These are phyloP conservation scores for Leptographium wingfieldii DNA, from an alignment of 2,329 filamentous ascomycete genomes.

Conservation along the genomic window DNA sequence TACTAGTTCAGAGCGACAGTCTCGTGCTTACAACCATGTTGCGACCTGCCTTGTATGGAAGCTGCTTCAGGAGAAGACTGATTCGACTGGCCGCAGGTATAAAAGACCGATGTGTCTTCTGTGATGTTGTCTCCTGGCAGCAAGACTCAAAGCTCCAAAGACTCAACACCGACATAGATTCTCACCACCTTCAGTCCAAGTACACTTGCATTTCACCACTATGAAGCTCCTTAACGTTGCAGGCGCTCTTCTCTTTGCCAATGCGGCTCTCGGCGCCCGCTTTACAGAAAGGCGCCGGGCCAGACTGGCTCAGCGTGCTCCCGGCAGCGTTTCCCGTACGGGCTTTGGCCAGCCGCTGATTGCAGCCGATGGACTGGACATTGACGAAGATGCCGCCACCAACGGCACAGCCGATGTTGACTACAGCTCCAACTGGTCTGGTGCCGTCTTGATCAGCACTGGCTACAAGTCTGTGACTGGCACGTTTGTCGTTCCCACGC, in stretches of 20 bases:
- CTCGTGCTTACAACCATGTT: too few relatives aligned
- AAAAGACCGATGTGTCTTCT: too few relatives aligned
- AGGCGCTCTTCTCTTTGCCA: not conserved
- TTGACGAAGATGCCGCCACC: not conserved
- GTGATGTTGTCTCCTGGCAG: too few relatives aligned
- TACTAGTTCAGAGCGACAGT: too few relatives aligned
- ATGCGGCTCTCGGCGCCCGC: not conserved
- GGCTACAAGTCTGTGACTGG: conserved; percentile 6
- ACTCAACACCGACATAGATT: too few relatives aligned
- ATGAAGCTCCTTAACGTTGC: not conserved
- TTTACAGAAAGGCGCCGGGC: not conserved
- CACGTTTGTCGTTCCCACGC: conserved; percentile 14
- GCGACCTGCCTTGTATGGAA: too few relatives aligned
- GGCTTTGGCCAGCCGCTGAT: not conserved
- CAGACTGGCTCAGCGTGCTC: not conserved
- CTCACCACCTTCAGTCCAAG: too few relatives aligned
- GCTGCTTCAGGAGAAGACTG: too few relatives aligned
- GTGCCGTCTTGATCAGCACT: conserved; percentile 5
- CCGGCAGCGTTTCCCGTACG: not conserved
- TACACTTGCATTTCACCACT: not conserved
- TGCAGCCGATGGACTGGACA: too few relatives aligned
- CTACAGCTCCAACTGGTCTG: conserved; percentile 30
- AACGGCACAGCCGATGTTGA: conserved; percentile 1
- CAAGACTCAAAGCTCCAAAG: too few relatives aligned
- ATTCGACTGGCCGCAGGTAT: too few relatives aligned